Base-by-base conservation (phyloP, 2,329 filamentous ascomycete species). In the Aureobasidium melanogenum region DNA sequence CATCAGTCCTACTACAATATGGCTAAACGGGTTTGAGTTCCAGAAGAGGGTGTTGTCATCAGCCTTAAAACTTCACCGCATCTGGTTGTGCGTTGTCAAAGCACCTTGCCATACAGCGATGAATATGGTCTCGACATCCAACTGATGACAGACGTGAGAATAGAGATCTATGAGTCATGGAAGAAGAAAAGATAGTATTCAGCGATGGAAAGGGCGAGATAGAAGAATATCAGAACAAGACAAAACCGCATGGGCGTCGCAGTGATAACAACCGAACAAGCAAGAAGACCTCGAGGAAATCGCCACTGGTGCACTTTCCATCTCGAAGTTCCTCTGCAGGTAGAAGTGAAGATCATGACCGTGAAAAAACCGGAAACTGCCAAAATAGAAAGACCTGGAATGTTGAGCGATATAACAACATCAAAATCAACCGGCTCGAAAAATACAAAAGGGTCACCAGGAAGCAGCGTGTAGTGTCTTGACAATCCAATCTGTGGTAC, bases 341-440 rank as follows among this genome's bases (percentile, higher is more conserved):
- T 17, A n/a, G 24, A 34, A 41, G 8, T 26, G 34, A 47, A 47
- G 15, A 38, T 7, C 46, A 22, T 26, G 41, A 12, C 17, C 5
- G 22, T 28, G 19, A 36, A 32, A 9, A 9, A 32, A 14, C 1
- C n/a, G 30, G 8, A 19, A 60, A 26, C 28, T 36, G 26, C 14
- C 47, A 44, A 22, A 38, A 7, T n/a, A 24, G 9, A 15, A 60
- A 36, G 41, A 43, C 26, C 3, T n/a, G 48, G 17, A 32, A 43
- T 12, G 36, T 36, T 14, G 39, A 56, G 52, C 52, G 48, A 46
- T 57, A 32, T 57, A 47, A 38, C 26, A 47, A 57, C 54, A 57
- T 44, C 22, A 12, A 38, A 47, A 56, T 34, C 30, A 38, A 57
- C 28, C 54, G 38, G 54, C 54, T 38, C 54, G 41, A 19, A 28